Percentiles rank a stretch among this genome's conserved stretches.
Conservation (phyloP, 768 basidiomycete species). For the Hebeloma cylindrosporum region DNA sequence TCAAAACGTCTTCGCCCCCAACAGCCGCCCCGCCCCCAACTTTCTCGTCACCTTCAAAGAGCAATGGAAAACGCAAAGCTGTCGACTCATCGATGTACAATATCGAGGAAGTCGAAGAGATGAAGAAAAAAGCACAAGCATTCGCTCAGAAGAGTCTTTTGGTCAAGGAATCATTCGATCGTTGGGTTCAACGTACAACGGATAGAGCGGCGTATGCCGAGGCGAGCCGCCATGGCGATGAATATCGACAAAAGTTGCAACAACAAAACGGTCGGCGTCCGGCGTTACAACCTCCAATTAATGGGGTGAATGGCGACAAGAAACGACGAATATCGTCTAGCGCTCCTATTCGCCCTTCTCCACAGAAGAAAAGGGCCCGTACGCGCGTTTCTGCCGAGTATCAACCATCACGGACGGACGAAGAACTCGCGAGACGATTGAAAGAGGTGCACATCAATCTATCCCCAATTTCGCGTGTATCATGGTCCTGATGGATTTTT, state of each 20-base stretch:
- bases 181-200: constrained; percentile 47
- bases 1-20: constrained; percentile 9
- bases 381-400: constrained; percentile 46
- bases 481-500: constrained; percentile 16
- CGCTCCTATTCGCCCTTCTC: constrained; percentile 17
- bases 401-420: constrained; percentile 56
- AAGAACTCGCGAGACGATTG: constrained; percentile 62
- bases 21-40: too few relatives aligned
- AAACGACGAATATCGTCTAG: constrained; percentile 33
- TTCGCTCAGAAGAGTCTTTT: constrained; percentile 42
- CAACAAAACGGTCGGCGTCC: constrained; percentile 19
- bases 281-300: constrained; percentile 6
- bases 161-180: constrained; percentile 42
- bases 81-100: constrained; percentile 30
- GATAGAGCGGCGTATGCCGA: constrained; percentile 58
- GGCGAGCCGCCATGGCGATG: constrained; percentile 59
- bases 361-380: constrained; percentile 41
- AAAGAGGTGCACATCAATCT: constrained; percentile 54
- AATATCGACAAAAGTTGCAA: constrained; percentile 56
- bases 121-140: constrained; percentile 40
- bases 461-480: constrained; percentile 16
- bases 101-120: constrained; percentile 34
- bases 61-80: constrained; percentile 31
- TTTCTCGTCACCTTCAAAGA: constrained; percentile 3
- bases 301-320: constrained; percentile 25